Evolutionary conservation across 2,329 filamentous ascomycete species (phyloP), one percentile per base, ranked within the genome.

Genomic region (Delphinella strobiligena): DNA sequence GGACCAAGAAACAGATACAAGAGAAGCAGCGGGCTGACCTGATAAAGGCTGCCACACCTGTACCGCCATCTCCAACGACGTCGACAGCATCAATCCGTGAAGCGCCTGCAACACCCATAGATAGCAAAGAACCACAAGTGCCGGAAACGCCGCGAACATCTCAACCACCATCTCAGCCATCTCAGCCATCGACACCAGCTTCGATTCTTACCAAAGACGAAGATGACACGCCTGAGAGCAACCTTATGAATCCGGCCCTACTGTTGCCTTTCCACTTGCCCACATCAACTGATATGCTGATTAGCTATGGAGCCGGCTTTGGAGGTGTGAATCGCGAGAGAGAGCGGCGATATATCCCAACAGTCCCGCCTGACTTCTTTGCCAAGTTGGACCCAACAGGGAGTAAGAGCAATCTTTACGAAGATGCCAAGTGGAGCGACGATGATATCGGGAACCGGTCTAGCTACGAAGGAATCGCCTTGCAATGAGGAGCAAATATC

Each of bases 181-280:
- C 16, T 3, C 15, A 17, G 18, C n/a, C 31, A 5, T 10, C 31
- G 4, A 34, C 32, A 8, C 16, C 38, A 18, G 14, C 38, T 1
- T 33, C 38, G 5, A 1, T n/a, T 5, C 32, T 43, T 22, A 36
- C 45, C 12, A 59, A 61, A 5, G 76, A 80, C 12, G 75, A 80
- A 8, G 76, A 80, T 14, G 79, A 84, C 44, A 68, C 78, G 11
- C 81, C 82, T 0, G 76, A 84, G 49, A 73, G 83, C 44, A 69
- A 95, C 27, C 75, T 95, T 32, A 63, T 96, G 38, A 88, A 96
- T 54, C 86, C 89, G 3, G 83, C 88, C 2, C 68, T 94, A 44
- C 93, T 95, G 73, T 72, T 98, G 18, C 91, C 91, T 0, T 98
- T 98, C 58, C 82, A 82, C n/a, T 68, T 98, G 19, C 91, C 91